Evolutionary conservation across 2,329 filamentous ascomycete species (phyloP), one percentile per base, ranked within the genome.

Genomic region (Exophiala viscosa): DNA sequence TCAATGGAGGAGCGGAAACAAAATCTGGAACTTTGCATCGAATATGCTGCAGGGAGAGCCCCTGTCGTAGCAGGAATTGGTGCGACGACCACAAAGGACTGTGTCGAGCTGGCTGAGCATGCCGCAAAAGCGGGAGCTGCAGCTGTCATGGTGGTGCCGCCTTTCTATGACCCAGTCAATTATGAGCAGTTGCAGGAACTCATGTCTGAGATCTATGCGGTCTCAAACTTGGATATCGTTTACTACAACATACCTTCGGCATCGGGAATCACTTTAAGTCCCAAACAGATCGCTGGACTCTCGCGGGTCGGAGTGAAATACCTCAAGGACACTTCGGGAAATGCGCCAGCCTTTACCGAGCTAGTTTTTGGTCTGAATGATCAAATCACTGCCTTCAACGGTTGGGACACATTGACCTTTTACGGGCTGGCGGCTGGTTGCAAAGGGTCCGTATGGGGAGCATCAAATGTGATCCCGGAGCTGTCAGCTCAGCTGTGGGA

Each of bases 341-440:
- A 79, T 48, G 76, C 69, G 1, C 76, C 76, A 0, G 75, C 72
- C 0, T 64, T 78, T 4, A 79, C 75, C 1, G 75, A 79, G 51
- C 60, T 79, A 11, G 65, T 79, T 3, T 78, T 79, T 56, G 67
- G 67, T 3, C 61, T 69, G 15, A 62, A 64, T 2, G 66, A 71
- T 48, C 60, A 68, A 20, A 73, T 78, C 54, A 78, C 73, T 1
- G 68, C 73, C 0, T 77, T 79, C 61, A 79, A 79, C 50, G 76
- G 76, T 1, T 79, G 76, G 76, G 76, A 79, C 52, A 79, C 76
- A 0, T 64, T 79, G 13, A 79, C 76, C 0, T 79, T 79, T 60
- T 79, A 79, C 55, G 76, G 76, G 8, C 64, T 79, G 8, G 73
- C 72, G 0, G 75, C 76, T 1, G 76, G 76, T 0, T 73, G 74